These are phyloP conservation scores for Eimeria praecox DNA, from an alignment of 169 alveolate genomes.

Conservation along the genomic window DNA sequence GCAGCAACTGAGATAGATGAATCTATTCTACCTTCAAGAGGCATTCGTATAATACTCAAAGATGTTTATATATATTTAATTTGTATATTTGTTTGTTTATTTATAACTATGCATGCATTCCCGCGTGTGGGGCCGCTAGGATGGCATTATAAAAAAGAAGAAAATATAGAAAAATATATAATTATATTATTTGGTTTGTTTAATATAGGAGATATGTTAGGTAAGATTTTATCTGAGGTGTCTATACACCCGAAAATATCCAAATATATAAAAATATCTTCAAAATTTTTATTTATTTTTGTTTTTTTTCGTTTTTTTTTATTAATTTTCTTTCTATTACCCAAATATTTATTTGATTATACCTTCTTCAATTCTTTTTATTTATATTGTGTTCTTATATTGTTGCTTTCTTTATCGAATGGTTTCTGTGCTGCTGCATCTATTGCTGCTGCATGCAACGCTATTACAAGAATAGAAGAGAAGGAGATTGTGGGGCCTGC, in stretches of 20 bases:
- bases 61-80: no score
- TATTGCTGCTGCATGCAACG: constrained; percentile 11
- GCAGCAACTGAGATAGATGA: constrained; percentile 66
- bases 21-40: background rate
- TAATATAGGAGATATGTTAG: constrained; percentile 46
- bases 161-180: background rate
- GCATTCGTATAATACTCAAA: no score
- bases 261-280: constrained; percentile 1
- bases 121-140: constrained; percentile 75
- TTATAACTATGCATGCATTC: constrained; percentile 35
- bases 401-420: constrained; percentile 8
- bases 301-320: constrained; percentile 21
- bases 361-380: constrained; percentile 41
- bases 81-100: constrained; percentile 46
- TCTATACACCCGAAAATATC: background rate
- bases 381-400: background rate
- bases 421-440: constrained; percentile 67
- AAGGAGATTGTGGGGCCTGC: constrained; percentile 75
- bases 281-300: background rate
- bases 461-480: constrained; percentile 51
- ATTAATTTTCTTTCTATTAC: constrained; percentile 17
- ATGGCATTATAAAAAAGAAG: constrained; percentile 6
- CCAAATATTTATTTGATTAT: background rate
- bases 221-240: constrained; percentile 42
- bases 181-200: constrained; percentile 61